Evolutionary conservation across 2,329 filamentous ascomycete genomes (phyloP).

Genomic region (Penicillium sp.): DNA sequence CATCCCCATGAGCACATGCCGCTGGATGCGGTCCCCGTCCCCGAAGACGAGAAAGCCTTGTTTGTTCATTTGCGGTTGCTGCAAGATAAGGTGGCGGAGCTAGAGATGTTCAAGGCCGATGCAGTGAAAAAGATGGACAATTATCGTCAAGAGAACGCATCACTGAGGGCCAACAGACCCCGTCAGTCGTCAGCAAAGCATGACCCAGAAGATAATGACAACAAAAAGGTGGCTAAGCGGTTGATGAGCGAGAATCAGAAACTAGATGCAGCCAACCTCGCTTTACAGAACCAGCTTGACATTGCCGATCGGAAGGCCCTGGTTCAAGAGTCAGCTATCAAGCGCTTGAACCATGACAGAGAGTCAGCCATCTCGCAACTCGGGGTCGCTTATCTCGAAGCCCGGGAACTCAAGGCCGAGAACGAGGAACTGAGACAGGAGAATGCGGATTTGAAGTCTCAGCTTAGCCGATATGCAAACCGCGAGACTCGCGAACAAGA

Average conservation of each 20-base stretch:
- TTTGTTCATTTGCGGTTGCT: conserved; percentile 58
- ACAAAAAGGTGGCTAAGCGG: conserved; percentile 33
- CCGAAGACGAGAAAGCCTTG: conserved; percentile 60
- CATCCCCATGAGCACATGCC: conserved; percentile 43
- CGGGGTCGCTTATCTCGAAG: conserved; percentile 53
- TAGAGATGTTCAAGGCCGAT: conserved; percentile 55
- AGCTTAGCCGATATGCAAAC: conserved; percentile 29
- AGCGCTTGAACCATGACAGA: conserved; percentile 54
- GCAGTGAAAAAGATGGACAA: conserved; percentile 49
- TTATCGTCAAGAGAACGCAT: conserved; percentile 51
- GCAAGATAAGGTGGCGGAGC: conserved; percentile 54
- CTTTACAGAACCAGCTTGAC: conserved; percentile 54
- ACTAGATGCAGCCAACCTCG: conserved; percentile 52
- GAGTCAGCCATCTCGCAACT: conserved; percentile 57
- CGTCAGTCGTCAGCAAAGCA: conserved; percentile 38
- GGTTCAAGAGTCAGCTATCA: conserved; percentile 53
- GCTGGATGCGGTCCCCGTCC: conserved; percentile 54
- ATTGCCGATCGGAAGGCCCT: conserved; percentile 54
- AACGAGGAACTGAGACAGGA: conserved; percentile 39
- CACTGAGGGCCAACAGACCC: conserved; percentile 46
- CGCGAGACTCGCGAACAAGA: conserved; percentile 30
- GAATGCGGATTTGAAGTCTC: conserved; percentile 39
- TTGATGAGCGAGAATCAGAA: conserved; percentile 39
- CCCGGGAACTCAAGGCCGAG: conserved; percentile 44
- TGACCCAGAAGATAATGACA: conserved; percentile 46